Percentiles rank a stretch among this genome's conserved stretches.
Evolutionary conservation across 192 early-diverging fungal species (phyloP).

Genomic region (Podila epicladia): DNA sequence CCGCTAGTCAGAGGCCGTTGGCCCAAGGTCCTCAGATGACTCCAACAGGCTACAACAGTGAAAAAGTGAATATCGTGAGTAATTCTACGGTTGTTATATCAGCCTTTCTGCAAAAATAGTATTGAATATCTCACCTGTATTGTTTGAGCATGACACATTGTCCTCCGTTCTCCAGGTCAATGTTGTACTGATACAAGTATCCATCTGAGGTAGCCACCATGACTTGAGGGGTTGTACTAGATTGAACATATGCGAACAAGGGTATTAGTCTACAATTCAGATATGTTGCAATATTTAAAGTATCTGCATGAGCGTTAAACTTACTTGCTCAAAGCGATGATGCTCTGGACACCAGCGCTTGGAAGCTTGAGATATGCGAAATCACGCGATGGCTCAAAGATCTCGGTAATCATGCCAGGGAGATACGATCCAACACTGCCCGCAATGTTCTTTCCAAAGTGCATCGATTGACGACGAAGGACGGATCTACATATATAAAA

Average conservation of each 20-base stretch:
- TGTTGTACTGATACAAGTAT: constrained; percentile 89
- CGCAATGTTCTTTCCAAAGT: constrained; percentile 72
- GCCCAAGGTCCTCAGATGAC: constrained; percentile 5
- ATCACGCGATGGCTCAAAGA: constrained; percentile 95
- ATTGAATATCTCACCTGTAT: constrained; percentile 60
- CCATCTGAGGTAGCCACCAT: constrained; percentile 93
- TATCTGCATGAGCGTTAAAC: constrained; percentile 7
- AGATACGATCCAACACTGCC: constrained; percentile 87
- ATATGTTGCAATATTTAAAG: background rate
- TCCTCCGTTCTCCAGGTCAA: constrained; percentile 90
- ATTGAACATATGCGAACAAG: background rate
- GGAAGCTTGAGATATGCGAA: constrained; percentile 95
- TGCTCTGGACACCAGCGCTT: constrained; percentile 74
- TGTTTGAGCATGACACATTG: constrained; percentile 88
- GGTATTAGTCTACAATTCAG: constrained; percentile 1
- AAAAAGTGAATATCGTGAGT: background rate
- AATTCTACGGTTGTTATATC: background rate
- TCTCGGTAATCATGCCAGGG: constrained; percentile 88
- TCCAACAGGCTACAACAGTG: constrained; percentile 1
- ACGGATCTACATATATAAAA: constrained; percentile 48
- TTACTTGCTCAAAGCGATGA: constrained; percentile 78
- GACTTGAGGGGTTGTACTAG: constrained; percentile 77
- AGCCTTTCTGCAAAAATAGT: background rate
- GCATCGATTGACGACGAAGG: constrained; percentile 68
- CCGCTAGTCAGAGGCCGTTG: background rate